phyloP scores from a whole-genome alignment of 2,329 filamentous ascomycete genomes.

The Aspergillus fischeri region DNA sequence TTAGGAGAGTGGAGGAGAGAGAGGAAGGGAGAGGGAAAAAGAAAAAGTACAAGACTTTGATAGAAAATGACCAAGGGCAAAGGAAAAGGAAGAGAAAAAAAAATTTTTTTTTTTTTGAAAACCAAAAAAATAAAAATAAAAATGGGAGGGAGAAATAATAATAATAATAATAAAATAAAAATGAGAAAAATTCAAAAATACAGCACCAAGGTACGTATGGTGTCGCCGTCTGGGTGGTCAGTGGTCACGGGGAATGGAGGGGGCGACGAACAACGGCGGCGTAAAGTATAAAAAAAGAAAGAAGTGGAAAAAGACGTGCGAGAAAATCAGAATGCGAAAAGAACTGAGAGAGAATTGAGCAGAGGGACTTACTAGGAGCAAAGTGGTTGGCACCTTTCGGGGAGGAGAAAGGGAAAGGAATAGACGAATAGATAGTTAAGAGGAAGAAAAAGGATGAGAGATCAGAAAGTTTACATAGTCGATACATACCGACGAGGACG shows the following conservation, averaged over 20 bases:
- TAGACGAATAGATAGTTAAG: constrained; percentile 4
- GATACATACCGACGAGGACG: constrained; percentile 1
- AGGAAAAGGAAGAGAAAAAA: constrained; percentile 10
- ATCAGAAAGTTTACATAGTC: constrained; percentile 5
- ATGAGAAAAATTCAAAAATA: constrained; percentile 11
- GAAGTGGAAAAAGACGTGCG: neutral
- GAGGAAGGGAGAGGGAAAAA: constrained; percentile 15
- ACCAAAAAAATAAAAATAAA: constrained; percentile 9
- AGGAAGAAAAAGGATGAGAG: constrained; percentile 13
- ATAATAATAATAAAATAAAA: neutral
- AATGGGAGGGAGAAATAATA: constrained; percentile 8
- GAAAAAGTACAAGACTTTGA: constrained; percentile 5
- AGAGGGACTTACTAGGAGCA: constrained; percentile 2
- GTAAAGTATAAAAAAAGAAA: constrained; percentile 9
- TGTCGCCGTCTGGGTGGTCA: constrained; percentile 2
- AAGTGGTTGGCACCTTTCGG: neutral
- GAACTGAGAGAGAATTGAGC: constrained; percentile 4
- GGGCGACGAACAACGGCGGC: constrained; percentile 17
- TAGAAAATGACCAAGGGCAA: constrained; percentile 3
- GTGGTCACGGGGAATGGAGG: constrained; percentile 23
- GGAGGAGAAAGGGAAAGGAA: constrained; percentile 5
- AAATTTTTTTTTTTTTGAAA: constrained; percentile 2
- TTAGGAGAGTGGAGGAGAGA: constrained; percentile 6
- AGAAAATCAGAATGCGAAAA: constrained; percentile 10
- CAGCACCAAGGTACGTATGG: constrained; percentile 14